Percentiles rank a stretch among this genome's conserved stretches.
phyloP scores from a whole-genome alignment of 805 yeast species.

The Saccharomyces kudriavzevii region DNA sequence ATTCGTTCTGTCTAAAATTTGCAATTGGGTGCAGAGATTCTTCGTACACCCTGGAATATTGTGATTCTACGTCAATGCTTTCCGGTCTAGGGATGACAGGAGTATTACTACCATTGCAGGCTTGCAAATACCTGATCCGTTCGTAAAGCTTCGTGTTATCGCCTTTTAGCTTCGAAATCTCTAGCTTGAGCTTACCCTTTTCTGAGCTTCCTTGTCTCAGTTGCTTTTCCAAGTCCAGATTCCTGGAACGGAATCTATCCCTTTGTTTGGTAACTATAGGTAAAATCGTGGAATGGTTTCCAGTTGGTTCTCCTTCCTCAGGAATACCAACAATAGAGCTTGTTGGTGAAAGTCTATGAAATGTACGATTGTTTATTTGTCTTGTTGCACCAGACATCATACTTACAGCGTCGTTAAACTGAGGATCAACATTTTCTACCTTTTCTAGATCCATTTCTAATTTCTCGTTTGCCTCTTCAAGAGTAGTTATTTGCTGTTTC shows the following conservation, averaged over 20 bases:
- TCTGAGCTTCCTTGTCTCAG: conserved; percentile 47
- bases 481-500: conserved; percentile 33
- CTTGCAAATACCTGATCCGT: conserved; percentile 58
- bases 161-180: conserved; percentile 51
- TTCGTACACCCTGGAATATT: conserved; percentile 60
- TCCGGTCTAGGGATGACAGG: conserved; percentile 14
- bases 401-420: conserved; percentile 46
- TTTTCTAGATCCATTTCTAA: conserved; percentile 68
- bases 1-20: conserved; percentile 68
- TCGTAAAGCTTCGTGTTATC: conserved; percentile 80
- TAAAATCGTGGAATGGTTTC: conserved; percentile 44
- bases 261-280: conserved; percentile 92
- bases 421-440: conserved; percentile 39
- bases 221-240: conserved; percentile 78
- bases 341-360: conserved; percentile 40
- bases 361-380: conserved; percentile 28
- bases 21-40: conserved; percentile 76
- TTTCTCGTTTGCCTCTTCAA: conserved; percentile 44
- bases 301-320: conserved; percentile 29
- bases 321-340: conserved; percentile 42
- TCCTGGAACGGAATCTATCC: conserved; percentile 81
- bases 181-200: conserved; percentile 55
- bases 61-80: conserved; percentile 44
- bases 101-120: conserved; percentile 31
- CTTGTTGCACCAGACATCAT: conserved; percentile 53